Percentiles rank a stretch among this genome's conserved stretches.
Evolutionary conservation across 2,329 filamentous ascomycete species (phyloP).

Genomic region (Aspergillus fischeri): DNA sequence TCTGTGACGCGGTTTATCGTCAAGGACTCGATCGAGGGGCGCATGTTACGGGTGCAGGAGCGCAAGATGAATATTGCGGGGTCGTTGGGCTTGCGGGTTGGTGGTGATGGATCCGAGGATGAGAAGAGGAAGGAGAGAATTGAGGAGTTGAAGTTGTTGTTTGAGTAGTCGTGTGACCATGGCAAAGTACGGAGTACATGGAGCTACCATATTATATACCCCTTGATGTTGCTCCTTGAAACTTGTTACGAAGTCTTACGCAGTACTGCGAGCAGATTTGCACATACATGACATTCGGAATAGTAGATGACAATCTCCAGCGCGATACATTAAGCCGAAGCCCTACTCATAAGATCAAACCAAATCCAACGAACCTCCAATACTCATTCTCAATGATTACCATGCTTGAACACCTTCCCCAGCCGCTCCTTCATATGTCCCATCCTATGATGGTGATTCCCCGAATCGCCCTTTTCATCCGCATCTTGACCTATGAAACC

Average conservation of each 20-base stretch:
- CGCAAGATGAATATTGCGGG: constrained; percentile 86
- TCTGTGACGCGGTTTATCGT: constrained; percentile 85
- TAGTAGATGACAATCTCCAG: neutral
- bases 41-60: constrained; percentile 91
- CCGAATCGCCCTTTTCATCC: neutral
- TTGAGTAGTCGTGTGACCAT: constrained; percentile 40
- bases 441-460: constrained; percentile 11
- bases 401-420: constrained; percentile 17
- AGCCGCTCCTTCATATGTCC: constrained; percentile 34
- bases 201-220: neutral
- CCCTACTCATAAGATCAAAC: neutral
- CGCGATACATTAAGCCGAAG: neutral
- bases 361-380: neutral
- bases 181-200: neutral
- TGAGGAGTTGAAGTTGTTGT: constrained; percentile 87
- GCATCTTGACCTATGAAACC: neutral
- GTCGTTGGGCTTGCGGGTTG: constrained; percentile 90
- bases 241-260: neutral
- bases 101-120: constrained; percentile 82
- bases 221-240: neutral
- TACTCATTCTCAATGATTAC: constrained; percentile 1
- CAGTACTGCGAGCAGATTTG: neutral
- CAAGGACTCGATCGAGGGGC: constrained; percentile 84
- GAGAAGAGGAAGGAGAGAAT: constrained; percentile 87
- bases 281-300: neutral